Base-by-base conservation (phyloP, 2,329 filamentous ascomycete genomes). In the Penicillium crustosum region DNA sequence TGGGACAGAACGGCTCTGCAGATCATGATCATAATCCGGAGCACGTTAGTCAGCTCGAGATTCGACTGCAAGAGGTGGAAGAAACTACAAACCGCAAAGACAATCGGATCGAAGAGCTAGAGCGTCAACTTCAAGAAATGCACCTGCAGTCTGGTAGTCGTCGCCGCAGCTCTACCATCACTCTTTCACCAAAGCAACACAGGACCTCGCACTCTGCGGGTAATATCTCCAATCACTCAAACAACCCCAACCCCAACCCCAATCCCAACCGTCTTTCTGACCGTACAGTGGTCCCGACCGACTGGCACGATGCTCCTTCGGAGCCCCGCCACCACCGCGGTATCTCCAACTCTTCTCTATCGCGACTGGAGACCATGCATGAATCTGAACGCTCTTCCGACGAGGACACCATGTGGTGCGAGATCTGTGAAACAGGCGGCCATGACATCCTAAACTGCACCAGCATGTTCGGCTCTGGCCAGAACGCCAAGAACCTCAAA, bases 371-470 rank as follows among this genome's bases (percentile, higher is more conserved):
- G 61, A 71, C 69, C 25, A 78, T 74, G 74, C 77, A 71, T 39
- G 77, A 76, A 63, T 72, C 72, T 4, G 76, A 77, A 49, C 68
- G 67, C 33, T 70, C 88, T 73, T 90, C 89, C 23, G 90, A 89
- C 39, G 90, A 92, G 71, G 87, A 86, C 72, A 85, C 82, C 17
- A 82, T 93, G 61, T 96, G 90, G 89, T 97, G 93, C 76, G 94
- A 97, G 77, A 94, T 97, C 61, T 97, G 93, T 77, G 93, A 97
- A 78, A 90, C 90, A 35, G 83, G 86, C 47, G 93, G 93, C 17
- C 93, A 97, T 71, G 93, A 97, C 68, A 96, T 97, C 60, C 81
- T 97, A 56, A 95, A 90, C 23, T 97, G 93, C 81, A 92, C 90
- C 53, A 93, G 91, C 74, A 94, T 96, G 87, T 93, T 90, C 74